Base-by-base conservation (phyloP, 2,329 filamentous ascomycete species). In the Sarocladium kiliense region DNA sequence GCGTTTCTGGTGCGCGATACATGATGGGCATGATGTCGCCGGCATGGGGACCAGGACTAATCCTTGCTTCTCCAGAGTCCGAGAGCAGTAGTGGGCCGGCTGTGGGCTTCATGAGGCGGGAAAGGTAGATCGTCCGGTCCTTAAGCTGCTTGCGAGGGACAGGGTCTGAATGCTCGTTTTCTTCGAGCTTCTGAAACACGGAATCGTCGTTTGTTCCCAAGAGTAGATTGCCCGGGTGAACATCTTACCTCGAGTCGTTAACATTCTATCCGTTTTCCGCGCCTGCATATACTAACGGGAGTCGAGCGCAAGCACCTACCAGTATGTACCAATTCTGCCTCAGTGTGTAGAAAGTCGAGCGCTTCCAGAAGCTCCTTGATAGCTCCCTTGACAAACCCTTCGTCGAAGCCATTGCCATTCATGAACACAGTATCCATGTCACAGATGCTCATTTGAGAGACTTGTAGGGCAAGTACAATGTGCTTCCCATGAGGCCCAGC, bases 291-390 rank as follows among this genome's bases (percentile, higher is more conserved):
- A 63, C 66, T 23, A 18, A 27, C 16, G 10, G 6, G 18, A 11
- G 11, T 7, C 45, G 23, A 57, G 56, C 56, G 21, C 2, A 18
- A 2, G 3, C 11, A 57, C 60, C 0, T 62, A 69, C 69, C 68
- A 53, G 66, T 70, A 49, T 73, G 68, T 0, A 67, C 62, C 1
- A 62, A 44, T 10, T 66, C 47, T 0, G 61, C 67, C 49, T 74
- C 64, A 1, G 54, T 61, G 18, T 73, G 70, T 2, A 72, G 56
- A 41, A 70, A 72, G 21, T 71, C 65, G 37, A 73, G 62, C 2
- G 64, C 67, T 19, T 65, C 55, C n/a, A 71, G 61, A 16, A 71
- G 58, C 53, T 67, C 62, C 2, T 59, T 57, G 0, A 69, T 23
- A 1, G 66, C 64, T 16, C 64, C 62, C 54, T 65, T 70, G 0